Evolutionary conservation across 73 alveolate genomes (phyloP).

Genomic region (Blepharisma stoltei): DNA sequence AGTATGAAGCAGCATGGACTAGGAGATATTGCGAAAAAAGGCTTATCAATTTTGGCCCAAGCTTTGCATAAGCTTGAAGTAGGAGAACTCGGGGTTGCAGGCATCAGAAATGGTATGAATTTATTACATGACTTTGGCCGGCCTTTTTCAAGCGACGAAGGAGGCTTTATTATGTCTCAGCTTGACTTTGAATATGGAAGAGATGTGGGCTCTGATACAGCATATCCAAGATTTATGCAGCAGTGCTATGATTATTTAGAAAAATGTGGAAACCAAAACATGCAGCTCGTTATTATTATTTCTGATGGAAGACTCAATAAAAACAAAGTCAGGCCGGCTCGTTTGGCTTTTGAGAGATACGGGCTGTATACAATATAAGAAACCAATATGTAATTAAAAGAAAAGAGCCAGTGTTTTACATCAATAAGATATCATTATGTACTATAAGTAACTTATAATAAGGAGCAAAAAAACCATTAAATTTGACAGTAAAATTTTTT

Average conservation of each 20-base stretch:
- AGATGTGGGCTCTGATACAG: constrained; percentile 30
- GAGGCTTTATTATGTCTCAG: constrained; percentile 70
- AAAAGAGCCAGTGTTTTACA: no score
- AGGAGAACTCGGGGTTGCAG: constrained; percentile 90
- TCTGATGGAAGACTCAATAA: constrained; percentile 92
- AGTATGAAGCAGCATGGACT: constrained; percentile 87
- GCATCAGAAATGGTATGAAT: constrained; percentile 83
- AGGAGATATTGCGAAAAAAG: constrained; percentile 84
- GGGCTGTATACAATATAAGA: no score
- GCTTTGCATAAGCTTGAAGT: constrained; percentile 90
- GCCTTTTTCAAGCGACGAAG: constrained; percentile 67
- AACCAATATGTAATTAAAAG: no score
- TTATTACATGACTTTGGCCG: constrained; percentile 78
- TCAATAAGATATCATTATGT: no score
- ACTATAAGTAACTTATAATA: no score
- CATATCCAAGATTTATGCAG: not conserved
- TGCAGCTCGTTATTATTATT: constrained; percentile 71
- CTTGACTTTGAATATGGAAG: constrained; percentile 79
- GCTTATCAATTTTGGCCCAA: constrained; percentile 78
- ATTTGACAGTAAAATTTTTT: no score
- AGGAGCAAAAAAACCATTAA: no score
- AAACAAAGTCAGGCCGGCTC: constrained; percentile 81
- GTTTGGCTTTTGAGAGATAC: no score
- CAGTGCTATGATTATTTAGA: constrained; percentile 51
- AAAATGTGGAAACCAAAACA: constrained; percentile 60